Evolutionary conservation across 768 basidiomycete species (phyloP).

Genomic region (Agaricus sinodeliciosus): DNA sequence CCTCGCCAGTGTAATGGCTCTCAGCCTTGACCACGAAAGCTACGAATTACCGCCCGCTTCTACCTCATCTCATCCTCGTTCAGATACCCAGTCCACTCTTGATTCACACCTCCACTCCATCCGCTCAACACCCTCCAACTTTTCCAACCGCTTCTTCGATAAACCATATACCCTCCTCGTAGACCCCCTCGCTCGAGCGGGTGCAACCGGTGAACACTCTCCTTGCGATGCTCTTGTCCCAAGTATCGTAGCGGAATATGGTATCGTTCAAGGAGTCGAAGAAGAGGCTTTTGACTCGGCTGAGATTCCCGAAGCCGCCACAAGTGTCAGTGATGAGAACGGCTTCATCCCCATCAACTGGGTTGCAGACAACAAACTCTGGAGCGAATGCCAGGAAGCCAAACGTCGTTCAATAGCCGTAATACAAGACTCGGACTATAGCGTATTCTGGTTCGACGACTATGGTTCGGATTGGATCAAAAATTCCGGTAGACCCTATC

Average conservation of each 20-base stretch:
- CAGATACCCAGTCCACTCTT: slow-evolving; percentile 31
- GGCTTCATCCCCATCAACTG: slow-evolving; percentile 50
- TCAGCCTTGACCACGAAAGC: slow-evolving; percentile 77
- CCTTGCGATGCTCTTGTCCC: slow-evolving; percentile 88
- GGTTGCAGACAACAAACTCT: slow-evolving; percentile 56
- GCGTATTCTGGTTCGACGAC: slow-evolving; percentile 73
- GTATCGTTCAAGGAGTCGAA: slow-evolving; percentile 64
- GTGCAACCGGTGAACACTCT: slow-evolving; percentile 87
- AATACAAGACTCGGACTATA: slow-evolving; percentile 76
- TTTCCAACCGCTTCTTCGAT: slow-evolving; percentile 85
- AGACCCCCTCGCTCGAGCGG: slow-evolving; percentile 79
- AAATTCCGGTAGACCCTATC: slow-evolving; percentile 45
- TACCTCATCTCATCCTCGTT: slow-evolving; percentile 22
- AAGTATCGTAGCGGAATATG: slow-evolving; percentile 80
- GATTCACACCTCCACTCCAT: slow-evolving; percentile 74
- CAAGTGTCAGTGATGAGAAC: not conserved
- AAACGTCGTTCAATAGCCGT: slow-evolving; percentile 47
- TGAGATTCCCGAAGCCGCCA: slow-evolving; percentile 3
- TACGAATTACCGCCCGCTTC: slow-evolving; percentile 29
- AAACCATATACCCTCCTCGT: slow-evolving; percentile 80
- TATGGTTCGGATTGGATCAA: slow-evolving; percentile 91
- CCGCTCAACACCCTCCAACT: slow-evolving; percentile 53
- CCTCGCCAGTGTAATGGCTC: slow-evolving; percentile 67
- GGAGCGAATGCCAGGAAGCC: slow-evolving; percentile 52
- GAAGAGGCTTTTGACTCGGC: slow-evolving; percentile 27